Evolutionary conservation across 352 stramenopile genomes (phyloP).

Genomic region (Blastocystis sp.): DNA sequence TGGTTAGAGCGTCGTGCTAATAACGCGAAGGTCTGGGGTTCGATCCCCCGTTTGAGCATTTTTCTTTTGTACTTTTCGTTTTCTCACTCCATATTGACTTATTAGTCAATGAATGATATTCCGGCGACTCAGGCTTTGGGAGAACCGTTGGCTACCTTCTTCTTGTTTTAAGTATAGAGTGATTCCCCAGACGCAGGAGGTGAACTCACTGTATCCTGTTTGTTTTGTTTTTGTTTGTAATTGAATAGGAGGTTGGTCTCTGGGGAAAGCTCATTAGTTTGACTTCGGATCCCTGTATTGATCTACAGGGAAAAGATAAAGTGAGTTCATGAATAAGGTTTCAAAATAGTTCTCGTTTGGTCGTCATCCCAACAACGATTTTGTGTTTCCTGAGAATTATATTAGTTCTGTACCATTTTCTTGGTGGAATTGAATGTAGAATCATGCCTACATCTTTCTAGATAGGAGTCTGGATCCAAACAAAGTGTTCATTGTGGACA

Average conservation of each 20-base stretch:
- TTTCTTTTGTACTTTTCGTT: constrained; percentile 36
- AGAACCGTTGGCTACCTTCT: neutral
- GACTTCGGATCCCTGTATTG: constrained; percentile 21
- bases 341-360: constrained; percentile 15
- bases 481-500: neutral
- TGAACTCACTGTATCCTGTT: neutral
- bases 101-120: constrained; percentile 1
- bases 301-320: constrained; percentile 8
- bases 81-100: neutral
- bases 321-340: neutral
- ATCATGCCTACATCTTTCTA: constrained; percentile 9
- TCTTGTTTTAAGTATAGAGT: neutral
- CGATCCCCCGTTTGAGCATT: constrained; percentile 60
- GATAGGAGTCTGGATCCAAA: neutral
- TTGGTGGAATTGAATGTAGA: neutral
- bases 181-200: neutral
- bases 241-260: constrained; percentile 11
- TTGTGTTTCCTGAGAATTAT: constrained; percentile 1
- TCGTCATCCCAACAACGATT: neutral
- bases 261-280: constrained; percentile 50
- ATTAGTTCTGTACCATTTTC: constrained; percentile 22
- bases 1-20: constrained; percentile 62
- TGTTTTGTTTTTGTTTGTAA: neutral
- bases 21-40: constrained; percentile 61
- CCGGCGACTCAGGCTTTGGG: constrained; percentile 14